phyloP scores from a whole-genome alignment of 305 asterid genomes.

The Solanum chacoense region DNA sequence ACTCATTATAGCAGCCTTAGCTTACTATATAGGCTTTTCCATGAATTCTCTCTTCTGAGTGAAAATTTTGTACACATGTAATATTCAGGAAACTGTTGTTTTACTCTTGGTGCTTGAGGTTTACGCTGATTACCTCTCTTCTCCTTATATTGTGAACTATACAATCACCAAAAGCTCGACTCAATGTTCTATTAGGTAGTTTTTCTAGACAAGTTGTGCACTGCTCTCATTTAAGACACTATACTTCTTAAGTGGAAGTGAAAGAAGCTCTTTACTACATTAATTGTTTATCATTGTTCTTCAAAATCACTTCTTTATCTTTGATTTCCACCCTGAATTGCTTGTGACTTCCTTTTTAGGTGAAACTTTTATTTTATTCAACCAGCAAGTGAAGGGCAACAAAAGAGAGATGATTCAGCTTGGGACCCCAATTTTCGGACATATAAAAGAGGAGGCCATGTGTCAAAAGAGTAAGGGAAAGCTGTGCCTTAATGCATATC shows the following conservation, averaged over 20 bases:
- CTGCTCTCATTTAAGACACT: neutral
- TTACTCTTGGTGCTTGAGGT: neutral
- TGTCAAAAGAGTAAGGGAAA: constrained; percentile 43
- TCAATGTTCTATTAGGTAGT: neutral
- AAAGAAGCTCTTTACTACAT: neutral
- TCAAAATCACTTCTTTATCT: neutral
- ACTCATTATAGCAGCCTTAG: neutral
- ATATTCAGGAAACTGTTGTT: neutral
- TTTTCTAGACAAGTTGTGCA: neutral
- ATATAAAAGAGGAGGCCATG: constrained; percentile 45
- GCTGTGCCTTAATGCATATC: neutral
- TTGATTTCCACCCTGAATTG: neutral
- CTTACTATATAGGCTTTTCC: neutral
- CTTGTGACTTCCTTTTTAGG: constrained; percentile 31
- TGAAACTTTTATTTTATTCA: constrained; percentile 80
- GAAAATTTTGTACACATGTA: neutral
- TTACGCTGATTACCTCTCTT: neutral
- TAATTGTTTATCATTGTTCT: neutral
- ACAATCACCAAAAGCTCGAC: neutral
- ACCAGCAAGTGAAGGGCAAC: constrained; percentile 81
- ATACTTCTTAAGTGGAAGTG: neutral
- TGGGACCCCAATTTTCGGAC: constrained; percentile 82
- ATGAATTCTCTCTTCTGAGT: neutral
- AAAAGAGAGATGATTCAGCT: constrained; percentile 94
- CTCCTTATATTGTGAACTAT: neutral